These are phyloP conservation scores for Neoarthrinium moseri DNA, from an alignment of 2,329 filamentous ascomycete species.

Conservation along the genomic window DNA sequence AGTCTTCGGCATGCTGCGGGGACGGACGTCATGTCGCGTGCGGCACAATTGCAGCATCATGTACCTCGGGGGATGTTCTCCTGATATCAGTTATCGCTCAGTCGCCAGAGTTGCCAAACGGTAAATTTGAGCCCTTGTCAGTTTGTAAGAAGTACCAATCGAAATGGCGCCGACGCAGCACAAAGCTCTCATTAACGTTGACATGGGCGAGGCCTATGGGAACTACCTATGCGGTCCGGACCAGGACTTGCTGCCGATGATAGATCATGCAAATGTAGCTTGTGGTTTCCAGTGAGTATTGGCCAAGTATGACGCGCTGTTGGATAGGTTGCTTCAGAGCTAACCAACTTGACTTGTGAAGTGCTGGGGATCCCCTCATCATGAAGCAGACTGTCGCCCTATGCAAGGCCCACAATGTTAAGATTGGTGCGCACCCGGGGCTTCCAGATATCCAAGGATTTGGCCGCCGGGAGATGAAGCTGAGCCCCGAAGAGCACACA, in stretches of 20 bases:
- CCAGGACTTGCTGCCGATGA: conserved; percentile 56
- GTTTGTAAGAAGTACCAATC: no score
- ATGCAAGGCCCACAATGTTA: conserved; percentile 5
- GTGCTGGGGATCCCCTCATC: conserved; percentile 49
- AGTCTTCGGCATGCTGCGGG: no score
- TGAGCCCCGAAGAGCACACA: conserved; percentile 6
- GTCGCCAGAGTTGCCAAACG: no score
- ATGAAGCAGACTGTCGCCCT: conserved; percentile 36
- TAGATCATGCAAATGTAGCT: conserved; percentile 60
- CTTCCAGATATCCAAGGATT: conserved; percentile 7
- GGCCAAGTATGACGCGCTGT: no score
- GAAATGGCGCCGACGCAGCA: background rate
- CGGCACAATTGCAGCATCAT: no score
- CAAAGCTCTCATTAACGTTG: conserved; percentile 36
- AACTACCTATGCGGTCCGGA: conserved; percentile 52
- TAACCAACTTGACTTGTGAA: background rate
- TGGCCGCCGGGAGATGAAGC: conserved; percentile 7
- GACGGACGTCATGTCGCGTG: no score
- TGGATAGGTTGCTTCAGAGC: background rate
- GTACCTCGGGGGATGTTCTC: no score
- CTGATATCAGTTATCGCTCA: no score
- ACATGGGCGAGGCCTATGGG: conserved; percentile 46
- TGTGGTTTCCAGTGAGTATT: conserved; percentile 49
- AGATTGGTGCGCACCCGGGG: conserved; percentile 7
- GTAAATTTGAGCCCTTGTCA: no score